Evolutionary conservation across 352 stramenopile genomes (phyloP), one percentile per base, ranked within the genome.

Genomic region (Phytophthora foliorum): DNA sequence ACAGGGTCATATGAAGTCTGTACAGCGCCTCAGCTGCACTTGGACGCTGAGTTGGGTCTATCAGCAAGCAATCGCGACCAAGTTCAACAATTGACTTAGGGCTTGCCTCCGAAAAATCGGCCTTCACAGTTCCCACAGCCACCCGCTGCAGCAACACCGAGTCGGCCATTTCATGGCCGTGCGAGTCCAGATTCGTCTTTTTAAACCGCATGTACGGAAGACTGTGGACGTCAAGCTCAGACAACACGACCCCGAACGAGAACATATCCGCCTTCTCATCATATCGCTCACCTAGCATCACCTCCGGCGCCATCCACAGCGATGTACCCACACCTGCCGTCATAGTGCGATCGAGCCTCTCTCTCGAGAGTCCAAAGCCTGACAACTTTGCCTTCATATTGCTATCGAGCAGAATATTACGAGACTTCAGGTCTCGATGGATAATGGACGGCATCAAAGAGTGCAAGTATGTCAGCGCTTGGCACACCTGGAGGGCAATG

Each of bases 261-360:
- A 88, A 90, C n/a, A 92, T 78, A 59, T 90, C 80, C 0, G 81
- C 72, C 8, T 82, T 77, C 7, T 74, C 70, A 16, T 81, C 71
- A 41, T 82, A 81, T 17, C 91, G 81, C 22, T 78, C 66, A 8
- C 88, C 89, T 1, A 73, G 34, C 22, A 98, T 67, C 38, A 90
- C 59, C 49, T 91, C 82, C 0, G 82, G 81, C 8, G 82, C 81
- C 27, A 82, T 72, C 84, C 84, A 91, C 32, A 81, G 73, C 27
- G 81, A 84, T 1, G 82, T 92, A 19, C 81, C 84, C 13, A 84
- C 72, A 4, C 71, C 58, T 2, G 68, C 58, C 4, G 69, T 82
- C 75, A 88, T 84, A 6, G 67, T 80, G 0, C 71, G 39, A 4
- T 72, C 62, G 0, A 68, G 36, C 6, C 52, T 52, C 9, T 57